Conservation (phyloP, 345 rosid species). For the Triadica sebifera region DNA sequence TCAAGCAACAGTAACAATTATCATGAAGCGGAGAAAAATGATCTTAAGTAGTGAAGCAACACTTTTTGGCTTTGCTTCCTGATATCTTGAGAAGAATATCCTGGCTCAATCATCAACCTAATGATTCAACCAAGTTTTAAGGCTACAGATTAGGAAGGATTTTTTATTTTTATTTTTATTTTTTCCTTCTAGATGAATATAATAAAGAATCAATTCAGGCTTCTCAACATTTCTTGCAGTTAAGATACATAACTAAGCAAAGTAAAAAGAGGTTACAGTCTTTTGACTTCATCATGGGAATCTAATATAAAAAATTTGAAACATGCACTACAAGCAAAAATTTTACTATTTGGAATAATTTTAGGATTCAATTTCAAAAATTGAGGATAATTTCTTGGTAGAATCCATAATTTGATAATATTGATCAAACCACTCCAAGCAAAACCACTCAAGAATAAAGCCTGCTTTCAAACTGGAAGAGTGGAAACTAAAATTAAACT, state of each 20-base stretch:
- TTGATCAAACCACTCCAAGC: not conserved
- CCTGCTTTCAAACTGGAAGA: not conserved
- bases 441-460: not conserved
- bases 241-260: not conserved
- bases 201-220: not conserved
- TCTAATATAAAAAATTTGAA: no score
- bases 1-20: not conserved
- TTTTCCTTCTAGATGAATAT: not conserved
- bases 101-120: not conserved
- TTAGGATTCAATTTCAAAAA: no score
- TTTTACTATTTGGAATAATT: not conserved
- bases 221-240: not conserved
- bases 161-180: no score
- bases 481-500: not conserved
- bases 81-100: not conserved
- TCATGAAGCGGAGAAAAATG: not conserved
- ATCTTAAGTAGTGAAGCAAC: not conserved
- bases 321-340: no score
- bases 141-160: not conserved
- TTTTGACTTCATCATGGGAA: no score
- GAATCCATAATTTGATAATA: not conserved
- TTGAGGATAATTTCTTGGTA: not conserved
- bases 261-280: no score
- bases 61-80: not conserved
- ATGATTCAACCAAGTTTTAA: not conserved